phyloP scores from a whole-genome alignment of 2,329 filamentous ascomycete species.

The Neodidymelliopsis sp. region DNA sequence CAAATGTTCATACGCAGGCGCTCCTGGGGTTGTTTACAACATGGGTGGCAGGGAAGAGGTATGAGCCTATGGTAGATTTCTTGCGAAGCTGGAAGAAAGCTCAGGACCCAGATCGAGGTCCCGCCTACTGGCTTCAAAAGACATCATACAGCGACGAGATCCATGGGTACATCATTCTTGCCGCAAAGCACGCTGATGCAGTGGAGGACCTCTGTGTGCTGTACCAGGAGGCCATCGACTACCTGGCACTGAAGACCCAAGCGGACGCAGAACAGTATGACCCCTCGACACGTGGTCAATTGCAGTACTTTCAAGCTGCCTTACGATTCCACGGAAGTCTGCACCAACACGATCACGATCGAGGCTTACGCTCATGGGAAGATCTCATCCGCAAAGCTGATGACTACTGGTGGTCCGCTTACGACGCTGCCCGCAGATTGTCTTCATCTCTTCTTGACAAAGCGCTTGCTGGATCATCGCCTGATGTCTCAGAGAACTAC shows the following conservation, averaged over 20 bases:
- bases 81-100: neutral
- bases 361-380: slow-evolving; percentile 3
- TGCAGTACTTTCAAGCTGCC: slow-evolving; percentile 5
- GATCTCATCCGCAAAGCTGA: slow-evolving; percentile 1
- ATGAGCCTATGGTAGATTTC: slow-evolving; percentile 7
- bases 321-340: slow-evolving; percentile 1
- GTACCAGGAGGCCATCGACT: neutral
- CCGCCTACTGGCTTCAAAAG: slow-evolving; percentile 4
- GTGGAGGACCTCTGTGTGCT: slow-evolving; percentile 5
- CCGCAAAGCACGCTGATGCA: slow-evolving; percentile 2
- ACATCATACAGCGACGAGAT: neutral
- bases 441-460: no score
- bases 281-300: neutral
- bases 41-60: no score
- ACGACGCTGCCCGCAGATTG: neutral
- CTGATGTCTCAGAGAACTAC: no score
- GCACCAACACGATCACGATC: neutral
- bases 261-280: neutral
- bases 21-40: no score
- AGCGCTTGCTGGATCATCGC: no score
- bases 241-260: neutral
- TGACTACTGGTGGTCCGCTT: neutral
- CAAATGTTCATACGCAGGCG: no score
- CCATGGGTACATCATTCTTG: slow-evolving; percentile 4
- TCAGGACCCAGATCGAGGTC: neutral